These are phyloP conservation scores for Lactarius deliciosus DNA, from an alignment of 768 basidiomycete genomes.

Conservation along the genomic window DNA sequence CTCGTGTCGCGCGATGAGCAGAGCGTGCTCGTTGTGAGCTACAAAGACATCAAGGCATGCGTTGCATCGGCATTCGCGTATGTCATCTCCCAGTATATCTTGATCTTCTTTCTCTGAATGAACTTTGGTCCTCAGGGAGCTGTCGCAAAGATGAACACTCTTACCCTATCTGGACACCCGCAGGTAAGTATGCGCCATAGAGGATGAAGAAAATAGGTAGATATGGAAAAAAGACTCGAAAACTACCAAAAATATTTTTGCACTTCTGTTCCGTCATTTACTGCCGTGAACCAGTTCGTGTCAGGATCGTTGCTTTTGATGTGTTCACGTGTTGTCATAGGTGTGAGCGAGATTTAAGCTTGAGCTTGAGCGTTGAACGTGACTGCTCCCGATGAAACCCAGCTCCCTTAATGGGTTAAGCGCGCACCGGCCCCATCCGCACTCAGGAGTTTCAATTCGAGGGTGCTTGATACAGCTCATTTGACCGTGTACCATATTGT, in stretches of 20 bases:
- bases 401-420: background rate
- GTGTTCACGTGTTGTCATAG: background rate
- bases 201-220: conserved; percentile 27
- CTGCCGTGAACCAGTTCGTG: background rate
- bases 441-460: too few species aligned
- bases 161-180: background rate
- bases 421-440: too few species aligned
- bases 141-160: conserved; percentile 22
- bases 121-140: conserved; percentile 21
- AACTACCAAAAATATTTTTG: conserved; percentile 20
- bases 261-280: conserved; percentile 7
- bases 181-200: background rate
- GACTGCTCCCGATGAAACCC: too few species aligned
- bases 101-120: background rate
- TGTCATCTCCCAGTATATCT: conserved; percentile 33
- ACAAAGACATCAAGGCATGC: conserved; percentile 86
- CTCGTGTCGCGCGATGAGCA: conserved; percentile 94
- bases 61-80: conserved; percentile 83
- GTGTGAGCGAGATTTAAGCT: background rate
- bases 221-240: conserved; percentile 31
- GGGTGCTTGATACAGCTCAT: too few species aligned
- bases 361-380: background rate
- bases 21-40: conserved; percentile 90
- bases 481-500: too few species aligned
- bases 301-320: background rate